A percentile compares a stretch with the other conserved stretches of the same genome.
These are phyloP conservation scores for Blastocystis sp. DNA, from an alignment of 352 stramenopile species.

Conservation along the genomic window DNA sequence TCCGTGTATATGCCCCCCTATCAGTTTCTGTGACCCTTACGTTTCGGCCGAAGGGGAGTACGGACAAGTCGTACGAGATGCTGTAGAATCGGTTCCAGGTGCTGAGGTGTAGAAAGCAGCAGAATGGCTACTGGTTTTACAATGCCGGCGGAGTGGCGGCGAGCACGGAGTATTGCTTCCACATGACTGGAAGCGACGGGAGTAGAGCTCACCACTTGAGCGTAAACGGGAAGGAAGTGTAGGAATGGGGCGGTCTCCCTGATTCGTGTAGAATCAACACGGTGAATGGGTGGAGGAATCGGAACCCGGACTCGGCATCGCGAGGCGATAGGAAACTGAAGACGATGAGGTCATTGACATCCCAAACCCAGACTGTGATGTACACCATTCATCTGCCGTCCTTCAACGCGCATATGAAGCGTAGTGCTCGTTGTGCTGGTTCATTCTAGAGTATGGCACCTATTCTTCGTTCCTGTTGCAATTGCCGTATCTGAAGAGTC, in stretches of 20 bases:
- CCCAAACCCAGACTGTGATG: too few species aligned
- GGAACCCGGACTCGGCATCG: background rate
- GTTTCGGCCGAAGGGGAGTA: background rate
- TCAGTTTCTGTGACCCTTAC: background rate
- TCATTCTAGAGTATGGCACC: constrained; percentile 4
- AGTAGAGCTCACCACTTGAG: background rate
- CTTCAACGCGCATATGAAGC: background rate
- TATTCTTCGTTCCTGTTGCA: background rate
- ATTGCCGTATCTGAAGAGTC: constrained; percentile 3
- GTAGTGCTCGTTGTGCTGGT: background rate
- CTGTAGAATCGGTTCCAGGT: background rate
- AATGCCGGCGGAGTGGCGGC: constrained; percentile 5
- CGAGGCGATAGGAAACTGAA: too few species aligned
- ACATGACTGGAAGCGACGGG: background rate
- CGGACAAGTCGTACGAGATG: constrained; percentile 27
- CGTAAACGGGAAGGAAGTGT: constrained; percentile 29
- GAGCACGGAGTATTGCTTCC: constrained; percentile 5
- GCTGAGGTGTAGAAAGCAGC: constrained; percentile 19
- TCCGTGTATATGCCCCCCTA: constrained; percentile 39
- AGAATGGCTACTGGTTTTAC: constrained; percentile 44
- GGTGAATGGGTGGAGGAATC: background rate
- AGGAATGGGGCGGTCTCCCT: background rate
- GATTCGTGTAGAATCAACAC: background rate
- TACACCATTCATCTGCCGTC: constrained; percentile 48
- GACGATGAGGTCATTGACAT: too few species aligned